Base-by-base conservation (phyloP, 2,329 filamentous ascomycete genomes). In the Ceratocystiopsis minuta region DNA sequence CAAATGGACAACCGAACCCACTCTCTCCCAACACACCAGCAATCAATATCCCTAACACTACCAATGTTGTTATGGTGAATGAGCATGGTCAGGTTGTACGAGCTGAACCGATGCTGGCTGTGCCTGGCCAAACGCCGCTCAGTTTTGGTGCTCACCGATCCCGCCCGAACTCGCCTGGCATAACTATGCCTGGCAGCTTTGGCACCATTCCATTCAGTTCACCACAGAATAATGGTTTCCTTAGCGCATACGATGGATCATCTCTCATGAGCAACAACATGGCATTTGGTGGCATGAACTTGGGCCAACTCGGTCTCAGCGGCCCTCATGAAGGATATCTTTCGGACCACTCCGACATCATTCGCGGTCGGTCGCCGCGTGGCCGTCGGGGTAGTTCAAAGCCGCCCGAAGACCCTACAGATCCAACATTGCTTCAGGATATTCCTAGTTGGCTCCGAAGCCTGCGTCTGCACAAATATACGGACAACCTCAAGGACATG, bases 371-470 rank as follows among this genome's bases (percentile, higher is more conserved):
- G 43, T 96, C 88, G 45, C 90, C 90, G 44, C 78, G 90, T 52
- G 90, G 90, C 52, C 78, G 90, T 48, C 74, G 90, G 51, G 90
- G 90, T 49, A 95, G 80, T 67, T 94, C 85, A 36, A 98, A 96
- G 70, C 90, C 90, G 28, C 90, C 90, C 38, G 90, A 98, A 67
- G 90, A 98, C 55, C 90, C 90, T 4, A 96, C 88, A 16, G 90
- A 98, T 59, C 80, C 82, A 15, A 77, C 71, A 36, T 72, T 98
- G 46, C 70, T 98, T 52, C 83, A 93, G 62, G 90, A 98, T 55
- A 95, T 98, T 51, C 88, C 90, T 42, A 81, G 78, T 58, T 98
- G 90, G 90, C 72, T 98, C 54, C 78, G 90, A 57, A 95, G 86
- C 59, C 70, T 96, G 56, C 78, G 90, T 46, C 69, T 98, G 53